Percentiles rank a stretch among this genome's conserved stretches.
phyloP scores from a whole-genome alignment of 352 stramenopile genomes.

The Aphanomyces euteiches region DNA sequence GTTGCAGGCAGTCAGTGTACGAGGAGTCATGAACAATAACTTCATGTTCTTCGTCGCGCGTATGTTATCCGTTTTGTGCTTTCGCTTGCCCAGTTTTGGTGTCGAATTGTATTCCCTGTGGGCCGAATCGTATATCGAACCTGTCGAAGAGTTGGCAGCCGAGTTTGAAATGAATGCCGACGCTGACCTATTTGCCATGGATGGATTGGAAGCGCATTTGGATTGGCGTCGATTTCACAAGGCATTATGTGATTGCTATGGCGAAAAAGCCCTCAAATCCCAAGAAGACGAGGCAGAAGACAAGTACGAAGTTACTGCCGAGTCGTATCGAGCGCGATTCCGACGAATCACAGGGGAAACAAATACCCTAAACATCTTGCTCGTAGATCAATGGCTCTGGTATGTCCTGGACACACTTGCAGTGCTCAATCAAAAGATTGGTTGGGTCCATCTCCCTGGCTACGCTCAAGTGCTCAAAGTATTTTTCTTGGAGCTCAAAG shows the following conservation, averaged over 20 bases:
- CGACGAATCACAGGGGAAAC: constrained; percentile 71
- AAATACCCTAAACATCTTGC: constrained; percentile 84
- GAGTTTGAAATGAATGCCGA: constrained; percentile 82
- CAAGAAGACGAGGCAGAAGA: constrained; percentile 87
- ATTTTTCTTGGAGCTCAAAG: constrained; percentile 86
- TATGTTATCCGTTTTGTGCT: constrained; percentile 85
- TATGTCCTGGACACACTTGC: constrained; percentile 87
- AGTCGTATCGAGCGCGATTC: constrained; percentile 80
- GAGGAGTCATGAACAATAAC: constrained; percentile 90
- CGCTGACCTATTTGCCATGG: constrained; percentile 84
- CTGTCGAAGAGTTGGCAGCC: constrained; percentile 63
- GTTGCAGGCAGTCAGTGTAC: constrained; percentile 80
- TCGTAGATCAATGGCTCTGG: constrained; percentile 86
- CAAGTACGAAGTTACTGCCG: constrained; percentile 84
- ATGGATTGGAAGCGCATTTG: constrained; percentile 80
- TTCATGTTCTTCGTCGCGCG: constrained; percentile 87
- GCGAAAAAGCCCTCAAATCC: constrained; percentile 78
- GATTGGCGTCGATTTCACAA: constrained; percentile 89
- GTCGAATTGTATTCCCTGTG: constrained; percentile 85
- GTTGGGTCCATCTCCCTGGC: constrained; percentile 76
- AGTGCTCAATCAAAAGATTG: constrained; percentile 86
- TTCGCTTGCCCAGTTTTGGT: constrained; percentile 80
- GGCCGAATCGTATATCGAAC: constrained; percentile 80
- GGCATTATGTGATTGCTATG: constrained; percentile 80
- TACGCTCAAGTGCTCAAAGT: constrained; percentile 87